These are phyloP conservation scores for Neonectria magnoliae DNA, from an alignment of 2,329 filamentous ascomycete genomes.

Conservation along the genomic window DNA sequence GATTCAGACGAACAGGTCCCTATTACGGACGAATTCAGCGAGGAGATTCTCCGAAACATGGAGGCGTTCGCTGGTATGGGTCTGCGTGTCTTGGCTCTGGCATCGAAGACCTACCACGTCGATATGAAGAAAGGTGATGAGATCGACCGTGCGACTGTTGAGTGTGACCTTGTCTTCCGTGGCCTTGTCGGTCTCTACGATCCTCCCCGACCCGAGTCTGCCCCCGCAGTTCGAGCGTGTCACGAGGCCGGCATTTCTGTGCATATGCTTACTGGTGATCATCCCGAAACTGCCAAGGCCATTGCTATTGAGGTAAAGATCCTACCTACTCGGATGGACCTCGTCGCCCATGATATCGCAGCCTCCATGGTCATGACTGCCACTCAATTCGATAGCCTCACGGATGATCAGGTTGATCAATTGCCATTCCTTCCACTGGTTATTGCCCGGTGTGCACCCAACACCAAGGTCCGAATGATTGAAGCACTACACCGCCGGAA, in stretches of 20 bases:
- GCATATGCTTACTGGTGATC: conserved; percentile 77
- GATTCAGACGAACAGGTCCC: conserved; percentile 51
- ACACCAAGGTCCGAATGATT: conserved; percentile 80
- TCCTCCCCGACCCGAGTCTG: conserved; percentile 74
- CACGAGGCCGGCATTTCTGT: conserved; percentile 71
- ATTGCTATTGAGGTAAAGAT: conserved; percentile 74
- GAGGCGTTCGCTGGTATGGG: conserved; percentile 72
- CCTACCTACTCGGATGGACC: conserved; percentile 60
- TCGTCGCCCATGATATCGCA: conserved; percentile 64
- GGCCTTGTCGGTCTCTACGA: conserved; percentile 80
- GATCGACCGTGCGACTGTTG: conserved; percentile 65
- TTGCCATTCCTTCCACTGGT: conserved; percentile 73
- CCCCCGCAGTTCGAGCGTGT: conserved; percentile 65
- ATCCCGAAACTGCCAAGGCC: conserved; percentile 71
- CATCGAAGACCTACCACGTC: conserved; percentile 55
- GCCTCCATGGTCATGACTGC: conserved; percentile 73
- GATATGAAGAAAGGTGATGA: conserved; percentile 50
- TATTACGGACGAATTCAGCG: conserved; percentile 62
- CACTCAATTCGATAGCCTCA: conserved; percentile 71
- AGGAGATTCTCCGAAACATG: conserved; percentile 73
- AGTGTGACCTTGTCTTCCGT: conserved; percentile 70
- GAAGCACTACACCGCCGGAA: conserved; percentile 74
- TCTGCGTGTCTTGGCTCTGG: conserved; percentile 76
- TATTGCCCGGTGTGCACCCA: conserved; percentile 74
- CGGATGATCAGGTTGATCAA: conserved; percentile 70